Evolutionary conservation across 176 grass and related monocot species (phyloP).

Genomic region (Zizania latifolia): DNA sequence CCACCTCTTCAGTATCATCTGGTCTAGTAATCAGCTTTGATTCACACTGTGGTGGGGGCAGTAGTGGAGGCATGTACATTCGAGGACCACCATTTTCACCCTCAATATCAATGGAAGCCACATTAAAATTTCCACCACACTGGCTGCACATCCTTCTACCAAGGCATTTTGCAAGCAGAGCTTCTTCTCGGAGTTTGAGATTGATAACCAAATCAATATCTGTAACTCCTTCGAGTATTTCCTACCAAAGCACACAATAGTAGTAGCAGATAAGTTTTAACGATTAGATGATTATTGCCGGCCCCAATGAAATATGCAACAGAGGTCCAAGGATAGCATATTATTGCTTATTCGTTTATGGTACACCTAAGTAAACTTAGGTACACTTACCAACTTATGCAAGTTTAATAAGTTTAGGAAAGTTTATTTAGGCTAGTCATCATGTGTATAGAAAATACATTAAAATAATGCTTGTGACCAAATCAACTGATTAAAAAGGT

Average conservation of each 20-base stretch:
- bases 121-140: conserved; percentile 87
- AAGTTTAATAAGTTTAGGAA: not conserved
- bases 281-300: not conserved
- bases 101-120: conserved; percentile 81
- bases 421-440: not conserved
- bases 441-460: not conserved
- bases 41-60: conserved; percentile 66
- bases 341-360: not conserved
- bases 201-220: conserved; percentile 93
- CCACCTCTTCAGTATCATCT: conserved; percentile 84
- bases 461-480: not conserved
- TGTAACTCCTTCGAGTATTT: conserved; percentile 89
- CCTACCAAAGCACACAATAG: conserved; percentile 37
- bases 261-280: not conserved
- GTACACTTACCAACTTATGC: not conserved
- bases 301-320: not conserved
- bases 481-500: not conserved
- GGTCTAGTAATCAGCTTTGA: conserved; percentile 61
- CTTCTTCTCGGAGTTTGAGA: conserved; percentile 76
- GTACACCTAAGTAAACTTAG: not conserved
- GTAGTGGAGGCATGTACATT: conserved; percentile 83
- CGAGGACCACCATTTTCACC: conserved; percentile 61
- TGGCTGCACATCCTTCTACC: conserved; percentile 92
- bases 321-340: not conserved
- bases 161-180: conserved; percentile 74